Base-by-base conservation (phyloP, 2,329 filamentous ascomycete genomes). In the Colletotrichum higginsianum region DNA sequence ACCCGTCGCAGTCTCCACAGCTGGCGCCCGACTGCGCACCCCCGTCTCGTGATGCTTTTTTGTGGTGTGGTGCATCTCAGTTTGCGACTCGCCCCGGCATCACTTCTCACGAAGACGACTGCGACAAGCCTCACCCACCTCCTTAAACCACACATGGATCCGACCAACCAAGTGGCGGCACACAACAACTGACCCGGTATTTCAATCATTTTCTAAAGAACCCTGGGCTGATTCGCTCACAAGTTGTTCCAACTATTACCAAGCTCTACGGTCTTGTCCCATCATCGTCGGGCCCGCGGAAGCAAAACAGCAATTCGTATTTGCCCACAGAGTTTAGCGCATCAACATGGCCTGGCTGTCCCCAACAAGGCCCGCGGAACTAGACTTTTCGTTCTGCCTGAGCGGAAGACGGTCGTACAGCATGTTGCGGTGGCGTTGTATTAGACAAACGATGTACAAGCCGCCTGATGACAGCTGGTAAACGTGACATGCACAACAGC, bases 1-100 rank as follows among this genome's bases (percentile, higher is more conserved):
- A 11, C 53, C 21, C 58, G 64, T 57, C n/a, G 65, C 53, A 60
- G 38, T 63, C 46, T 63, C 68, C 58, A 63, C 58, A 63, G n/a
- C 35, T 21, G 15, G 60, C 42, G 52, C 38, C 65, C 58, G n/a
- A 46, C 53, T 62, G 26, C 58, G 21, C 44, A 44, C 13, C 64
- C 13, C 47, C 18, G 35, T 16, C 58, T 35, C 30, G 21, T 23
- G 23, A 35, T 63, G 23, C 61, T 30, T 63, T 67, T 61, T 62
- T 44, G 44, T 52, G 42, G 35, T 23, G 49, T 18, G 38, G 16
- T 46, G 21, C 57, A 47, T 35, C 26, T 68, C 23, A 44, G 21
- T 64, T 26, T 21, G 46, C 52, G 64, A 67, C 57, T 67, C 46
- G 30, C 15, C 46, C 30, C 9, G 26, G 30, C 18, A 30, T 47